phyloP scores from a whole-genome alignment of 495 filamentous ascomycete species.

The Penicillium desertorum region DNA sequence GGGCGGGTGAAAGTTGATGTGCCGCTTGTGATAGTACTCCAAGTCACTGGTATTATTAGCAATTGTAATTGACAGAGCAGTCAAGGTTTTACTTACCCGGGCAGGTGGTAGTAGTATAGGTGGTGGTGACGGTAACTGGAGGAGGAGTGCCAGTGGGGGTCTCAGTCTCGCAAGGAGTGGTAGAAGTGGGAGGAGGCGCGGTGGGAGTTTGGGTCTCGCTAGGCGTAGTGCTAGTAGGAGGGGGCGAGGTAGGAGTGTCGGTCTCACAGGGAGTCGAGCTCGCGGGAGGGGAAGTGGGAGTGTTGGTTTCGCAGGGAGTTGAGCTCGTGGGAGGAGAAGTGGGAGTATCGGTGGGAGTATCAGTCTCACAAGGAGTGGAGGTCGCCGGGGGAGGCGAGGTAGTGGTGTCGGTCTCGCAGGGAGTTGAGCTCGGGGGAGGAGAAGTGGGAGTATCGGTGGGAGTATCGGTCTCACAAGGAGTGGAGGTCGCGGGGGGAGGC shows the following conservation, averaged over 20 bases:
- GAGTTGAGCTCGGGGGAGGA: slow-evolving; percentile 4
- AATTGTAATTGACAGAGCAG: not conserved
- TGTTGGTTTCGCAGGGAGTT: slow-evolving; percentile 8
- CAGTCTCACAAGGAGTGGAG: slow-evolving; percentile 9
- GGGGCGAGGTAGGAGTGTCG: not conserved
- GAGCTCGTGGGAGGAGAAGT: slow-evolving; percentile 4
- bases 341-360: not conserved
- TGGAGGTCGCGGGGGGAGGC: not conserved
- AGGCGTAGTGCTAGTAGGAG: slow-evolving; percentile 5
- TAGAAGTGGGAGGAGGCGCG: not conserved
- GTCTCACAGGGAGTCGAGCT: slow-evolving; percentile 11
- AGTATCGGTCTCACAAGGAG: slow-evolving; percentile 17
- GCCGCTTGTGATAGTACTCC: slow-evolving; percentile 27
- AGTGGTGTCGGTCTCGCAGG: slow-evolving; percentile 13
- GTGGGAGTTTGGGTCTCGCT: not conserved
- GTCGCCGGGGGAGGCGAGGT: not conserved
- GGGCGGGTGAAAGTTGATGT: slow-evolving; percentile 29
- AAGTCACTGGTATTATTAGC: slow-evolving; percentile 24
- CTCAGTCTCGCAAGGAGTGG: slow-evolving; percentile 16
- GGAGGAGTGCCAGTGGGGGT: slow-evolving; percentile 5
- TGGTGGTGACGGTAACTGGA: slow-evolving; percentile 21
- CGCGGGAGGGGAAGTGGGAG: not conserved
- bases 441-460: slow-evolving; percentile 9
- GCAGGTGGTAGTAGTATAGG: slow-evolving; percentile 26
- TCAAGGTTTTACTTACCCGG: slow-evolving; percentile 21